Evolutionary conservation across 2,329 filamentous ascomycete species (phyloP).

Genomic region (Remersonia thermophila): DNA sequence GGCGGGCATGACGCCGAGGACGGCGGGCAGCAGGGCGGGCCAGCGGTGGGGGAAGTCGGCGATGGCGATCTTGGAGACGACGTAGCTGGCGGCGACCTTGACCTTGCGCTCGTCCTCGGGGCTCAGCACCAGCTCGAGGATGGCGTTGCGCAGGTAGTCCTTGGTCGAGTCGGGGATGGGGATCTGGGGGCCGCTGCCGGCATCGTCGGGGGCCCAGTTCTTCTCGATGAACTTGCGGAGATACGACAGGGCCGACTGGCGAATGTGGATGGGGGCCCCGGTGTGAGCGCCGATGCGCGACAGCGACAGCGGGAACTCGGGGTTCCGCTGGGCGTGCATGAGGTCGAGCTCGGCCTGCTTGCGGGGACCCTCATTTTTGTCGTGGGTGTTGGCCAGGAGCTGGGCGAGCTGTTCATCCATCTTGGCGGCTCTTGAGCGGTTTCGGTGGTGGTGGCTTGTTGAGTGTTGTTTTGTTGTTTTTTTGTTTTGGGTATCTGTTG

Average conservation of each 20-base stretch:
- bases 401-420: conserved; percentile 92
- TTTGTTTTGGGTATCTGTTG: too few relatives aligned
- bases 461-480: not conserved
- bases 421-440: conserved; percentile 24
- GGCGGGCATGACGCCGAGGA: conserved; percentile 64
- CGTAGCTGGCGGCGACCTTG: conserved; percentile 75
- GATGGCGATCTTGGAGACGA: conserved; percentile 87
- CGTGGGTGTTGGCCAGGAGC: conserved; percentile 79
- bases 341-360: conserved; percentile 80
- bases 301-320: conserved; percentile 67
- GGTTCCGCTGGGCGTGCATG: conserved; percentile 53
- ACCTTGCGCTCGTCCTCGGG: conserved; percentile 70
- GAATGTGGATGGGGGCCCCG: conserved; percentile 59
- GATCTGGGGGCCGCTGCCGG: conserved; percentile 54
- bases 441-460: not conserved
- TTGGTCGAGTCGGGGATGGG: conserved; percentile 64
- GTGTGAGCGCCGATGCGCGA: conserved; percentile 68
- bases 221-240: conserved; percentile 74
- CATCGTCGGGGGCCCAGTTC: conserved; percentile 69
- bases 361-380: conserved; percentile 60
- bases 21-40: conserved; percentile 73
- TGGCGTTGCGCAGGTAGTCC: conserved; percentile 54
- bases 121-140: conserved; percentile 68
- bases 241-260: conserved; percentile 69
- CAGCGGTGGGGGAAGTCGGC: conserved; percentile 91